Conservation (phyloP, 805 yeast genomes). For the Candida easanensis region DNA sequence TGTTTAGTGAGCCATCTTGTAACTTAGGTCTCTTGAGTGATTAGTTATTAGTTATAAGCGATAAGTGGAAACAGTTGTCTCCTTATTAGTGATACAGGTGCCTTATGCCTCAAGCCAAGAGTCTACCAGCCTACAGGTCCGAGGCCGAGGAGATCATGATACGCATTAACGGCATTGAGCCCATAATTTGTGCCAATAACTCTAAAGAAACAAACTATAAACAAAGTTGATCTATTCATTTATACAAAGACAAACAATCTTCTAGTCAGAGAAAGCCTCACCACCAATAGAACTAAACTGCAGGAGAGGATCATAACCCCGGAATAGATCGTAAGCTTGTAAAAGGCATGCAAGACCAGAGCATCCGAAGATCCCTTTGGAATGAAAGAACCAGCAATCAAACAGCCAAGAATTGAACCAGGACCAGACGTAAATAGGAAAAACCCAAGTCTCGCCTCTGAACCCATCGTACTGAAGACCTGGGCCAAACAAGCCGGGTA, state of each 20-base stretch:
- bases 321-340: constrained; percentile 18
- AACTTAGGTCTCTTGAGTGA: no score
- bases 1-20: no score
- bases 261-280: constrained; percentile 17
- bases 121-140: no score
- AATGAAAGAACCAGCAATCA: constrained; percentile 26
- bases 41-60: no score
- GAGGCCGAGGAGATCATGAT: no score
- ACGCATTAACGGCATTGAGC: no score
- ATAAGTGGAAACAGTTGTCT: no score
- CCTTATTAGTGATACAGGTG: no score
- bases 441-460: constrained; percentile 21
- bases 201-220: no score
- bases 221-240: no score
- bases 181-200: no score
- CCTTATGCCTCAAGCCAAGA: no score
- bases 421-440: constrained; percentile 20
- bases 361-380: constrained; percentile 11
- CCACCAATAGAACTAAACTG: constrained; percentile 7
- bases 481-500: constrained; percentile 26
- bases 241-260: constrained; percentile 19
- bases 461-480: constrained; percentile 20
- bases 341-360: constrained; percentile 13
- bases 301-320: constrained; percentile 19
- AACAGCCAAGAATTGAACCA: constrained; percentile 24